These are phyloP conservation scores for Peronospora farinosa DNA, from an alignment of 352 stramenopile species.

Conservation along the genomic window DNA sequence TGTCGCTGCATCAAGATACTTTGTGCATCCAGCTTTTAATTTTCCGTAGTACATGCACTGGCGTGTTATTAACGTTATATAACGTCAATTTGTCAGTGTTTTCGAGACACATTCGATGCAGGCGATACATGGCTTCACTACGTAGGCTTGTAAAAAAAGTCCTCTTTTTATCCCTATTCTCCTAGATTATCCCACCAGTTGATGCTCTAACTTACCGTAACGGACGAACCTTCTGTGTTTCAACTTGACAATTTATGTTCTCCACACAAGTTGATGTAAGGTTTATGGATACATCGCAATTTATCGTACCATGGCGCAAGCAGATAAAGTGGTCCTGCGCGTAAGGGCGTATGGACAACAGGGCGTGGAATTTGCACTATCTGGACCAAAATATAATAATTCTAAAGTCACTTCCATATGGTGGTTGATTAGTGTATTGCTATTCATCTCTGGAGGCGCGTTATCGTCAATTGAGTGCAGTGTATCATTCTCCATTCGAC, in stretches of 20 bases:
- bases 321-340: conserved; percentile 37
- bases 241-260: neutral
- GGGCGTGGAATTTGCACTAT: conserved; percentile 53
- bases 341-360: conserved; percentile 44
- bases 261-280: neutral
- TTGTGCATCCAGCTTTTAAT: too few relatives aligned
- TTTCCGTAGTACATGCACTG: too few relatives aligned
- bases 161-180: too few relatives aligned
- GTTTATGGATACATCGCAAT: neutral
- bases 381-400: conserved; percentile 8
- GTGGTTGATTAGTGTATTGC: conserved; percentile 13
- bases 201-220: too few relatives aligned
- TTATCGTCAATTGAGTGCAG: conserved; percentile 18
- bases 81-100: too few relatives aligned
- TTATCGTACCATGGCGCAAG: conserved; percentile 15
- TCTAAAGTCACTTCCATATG: conserved; percentile 11
- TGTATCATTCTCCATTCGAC: conserved; percentile 16
- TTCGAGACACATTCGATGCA: too few relatives aligned
- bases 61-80: too few relatives aligned
- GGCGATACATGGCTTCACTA: too few relatives aligned
- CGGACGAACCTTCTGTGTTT: neutral
- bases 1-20: too few relatives aligned
- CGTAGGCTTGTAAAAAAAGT: too few relatives aligned
- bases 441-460: conserved; percentile 14
- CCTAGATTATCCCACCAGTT: too few relatives aligned